Conservation (phyloP, 257 asterid genomes). For the Jacaranda copaia region DNA sequence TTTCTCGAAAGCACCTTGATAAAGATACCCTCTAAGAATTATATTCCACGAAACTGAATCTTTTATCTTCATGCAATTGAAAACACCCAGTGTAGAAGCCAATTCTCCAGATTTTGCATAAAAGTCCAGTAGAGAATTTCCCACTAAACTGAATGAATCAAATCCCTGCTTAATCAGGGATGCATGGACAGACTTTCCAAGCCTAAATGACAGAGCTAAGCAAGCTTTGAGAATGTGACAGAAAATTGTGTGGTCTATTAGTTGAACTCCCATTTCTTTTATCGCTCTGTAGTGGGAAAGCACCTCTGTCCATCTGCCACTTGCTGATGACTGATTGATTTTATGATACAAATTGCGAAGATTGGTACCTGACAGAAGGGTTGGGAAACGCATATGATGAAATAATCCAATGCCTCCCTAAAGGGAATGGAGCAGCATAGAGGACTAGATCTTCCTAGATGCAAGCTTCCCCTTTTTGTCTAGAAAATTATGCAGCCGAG, state of each 20-base stretch:
- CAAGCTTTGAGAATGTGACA: conserved; percentile 77
- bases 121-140: conserved; percentile 77
- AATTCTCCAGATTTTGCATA: conserved; percentile 71
- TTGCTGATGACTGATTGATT: conserved; percentile 54
- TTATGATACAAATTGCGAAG: conserved; percentile 46
- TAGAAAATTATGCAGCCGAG: conserved; percentile 1
- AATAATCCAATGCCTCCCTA: conserved; percentile 20
- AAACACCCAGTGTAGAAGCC: conserved; percentile 53
- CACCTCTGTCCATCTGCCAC: conserved; percentile 66
- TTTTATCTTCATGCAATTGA: conserved; percentile 51
- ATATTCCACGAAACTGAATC: conserved; percentile 94
- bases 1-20: conserved; percentile 48
- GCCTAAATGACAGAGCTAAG: conserved; percentile 45
- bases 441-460: neutral
- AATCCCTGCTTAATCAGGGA: conserved; percentile 74
- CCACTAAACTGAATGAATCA: conserved; percentile 57
- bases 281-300: conserved; percentile 54
- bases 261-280: conserved; percentile 46
- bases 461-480: conserved; percentile 18
- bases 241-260: conserved; percentile 59
- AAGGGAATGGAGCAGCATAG: neutral
- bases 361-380: conserved; percentile 41
- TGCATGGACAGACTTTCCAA: conserved; percentile 67
- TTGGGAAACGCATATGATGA: conserved; percentile 50
- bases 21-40: conserved; percentile 64